These are phyloP conservation scores for Tolypocladium ophioglossoides DNA, from an alignment of 2,329 filamentous ascomycete genomes.

Conservation along the genomic window DNA sequence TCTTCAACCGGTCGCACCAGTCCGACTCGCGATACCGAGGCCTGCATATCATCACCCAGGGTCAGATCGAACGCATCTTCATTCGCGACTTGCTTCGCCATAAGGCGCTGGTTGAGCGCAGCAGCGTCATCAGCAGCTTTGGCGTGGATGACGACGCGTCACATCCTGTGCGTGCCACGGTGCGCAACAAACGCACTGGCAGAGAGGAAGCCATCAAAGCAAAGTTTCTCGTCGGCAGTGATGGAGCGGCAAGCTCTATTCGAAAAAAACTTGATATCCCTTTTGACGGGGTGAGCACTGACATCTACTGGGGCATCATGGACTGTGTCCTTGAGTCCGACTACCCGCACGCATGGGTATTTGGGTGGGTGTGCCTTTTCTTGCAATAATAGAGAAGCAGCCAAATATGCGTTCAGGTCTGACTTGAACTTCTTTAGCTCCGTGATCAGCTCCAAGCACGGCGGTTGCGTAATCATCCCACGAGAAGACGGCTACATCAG, in stretches of 20 bases:
- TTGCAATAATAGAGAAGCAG: too few relatives aligned
- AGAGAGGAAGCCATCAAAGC: constrained; percentile 13
- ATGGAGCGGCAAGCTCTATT: constrained; percentile 19
- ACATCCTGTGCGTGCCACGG: constrained; percentile 10
- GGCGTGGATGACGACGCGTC: constrained; percentile 1
- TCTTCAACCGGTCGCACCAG: constrained; percentile 14
- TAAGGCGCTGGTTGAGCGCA: constrained; percentile 18
- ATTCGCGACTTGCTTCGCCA: constrained; percentile 23
- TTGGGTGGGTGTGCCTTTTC: constrained; percentile 10
- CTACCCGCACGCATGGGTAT: constrained; percentile 19
- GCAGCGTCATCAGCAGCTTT: constrained; percentile 11
- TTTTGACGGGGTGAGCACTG: constrained; percentile 20
- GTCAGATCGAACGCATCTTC: constrained; percentile 24
- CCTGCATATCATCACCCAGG: constrained; percentile 23
- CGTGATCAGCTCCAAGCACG: constrained; percentile 16
- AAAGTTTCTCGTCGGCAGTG: constrained; percentile 20
- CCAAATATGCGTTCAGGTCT: too few relatives aligned
- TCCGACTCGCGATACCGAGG: constrained; percentile 24
- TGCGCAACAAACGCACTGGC: constrained; percentile 12
- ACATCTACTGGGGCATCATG: constrained; percentile 23
- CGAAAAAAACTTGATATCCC: constrained; percentile 17
- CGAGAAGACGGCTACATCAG: constrained; percentile 20
- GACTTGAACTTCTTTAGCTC: background rate
- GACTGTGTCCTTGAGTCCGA: constrained; percentile 16
- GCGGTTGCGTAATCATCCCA: constrained; percentile 20